phyloP scores from a whole-genome alignment of 495 filamentous ascomycete genomes.

The Penicillium herquei region DNA sequence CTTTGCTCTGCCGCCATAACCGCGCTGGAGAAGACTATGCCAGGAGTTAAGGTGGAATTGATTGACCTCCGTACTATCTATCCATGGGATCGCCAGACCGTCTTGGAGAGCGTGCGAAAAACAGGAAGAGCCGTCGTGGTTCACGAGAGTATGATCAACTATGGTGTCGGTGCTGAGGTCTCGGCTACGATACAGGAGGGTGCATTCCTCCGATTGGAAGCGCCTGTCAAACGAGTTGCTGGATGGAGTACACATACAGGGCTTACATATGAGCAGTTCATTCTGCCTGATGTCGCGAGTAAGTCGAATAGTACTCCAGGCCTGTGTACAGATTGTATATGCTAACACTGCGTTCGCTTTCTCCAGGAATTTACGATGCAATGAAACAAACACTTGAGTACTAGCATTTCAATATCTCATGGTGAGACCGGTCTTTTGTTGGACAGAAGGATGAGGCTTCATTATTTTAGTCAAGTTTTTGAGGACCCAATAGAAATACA shows the following conservation, averaged over 20 bases:
- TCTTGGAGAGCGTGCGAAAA: constrained; percentile 82
- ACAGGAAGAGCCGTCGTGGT: constrained; percentile 90
- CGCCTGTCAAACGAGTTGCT: constrained; percentile 87
- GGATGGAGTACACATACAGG: constrained; percentile 90
- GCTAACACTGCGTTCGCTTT: neutral
- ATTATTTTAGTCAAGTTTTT: too few species aligned
- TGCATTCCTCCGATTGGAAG: constrained; percentile 84
- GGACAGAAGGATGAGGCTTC: too few species aligned
- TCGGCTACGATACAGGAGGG: constrained; percentile 88
- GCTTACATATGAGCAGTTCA: constrained; percentile 80
- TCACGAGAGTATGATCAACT: constrained; percentile 95
- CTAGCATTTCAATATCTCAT: constrained; percentile 18
- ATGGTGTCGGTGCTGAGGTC: constrained; percentile 89
- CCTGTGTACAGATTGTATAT: neutral
- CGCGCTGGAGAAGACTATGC: constrained; percentile 74
- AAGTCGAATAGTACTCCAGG: constrained; percentile 44
- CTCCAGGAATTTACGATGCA: constrained; percentile 61
- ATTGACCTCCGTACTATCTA: constrained; percentile 92
- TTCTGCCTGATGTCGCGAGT: constrained; percentile 89
- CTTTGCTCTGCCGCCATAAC: constrained; percentile 77
- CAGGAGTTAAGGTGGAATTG: constrained; percentile 75
- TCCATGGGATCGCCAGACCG: constrained; percentile 88
- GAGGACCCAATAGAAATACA: too few species aligned
- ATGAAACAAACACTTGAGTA: constrained; percentile 61
- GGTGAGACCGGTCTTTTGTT: too few species aligned